Conservation (phyloP, 225 moss, liverwort and hornwort species). For the Polytrichum formosum region DNA sequence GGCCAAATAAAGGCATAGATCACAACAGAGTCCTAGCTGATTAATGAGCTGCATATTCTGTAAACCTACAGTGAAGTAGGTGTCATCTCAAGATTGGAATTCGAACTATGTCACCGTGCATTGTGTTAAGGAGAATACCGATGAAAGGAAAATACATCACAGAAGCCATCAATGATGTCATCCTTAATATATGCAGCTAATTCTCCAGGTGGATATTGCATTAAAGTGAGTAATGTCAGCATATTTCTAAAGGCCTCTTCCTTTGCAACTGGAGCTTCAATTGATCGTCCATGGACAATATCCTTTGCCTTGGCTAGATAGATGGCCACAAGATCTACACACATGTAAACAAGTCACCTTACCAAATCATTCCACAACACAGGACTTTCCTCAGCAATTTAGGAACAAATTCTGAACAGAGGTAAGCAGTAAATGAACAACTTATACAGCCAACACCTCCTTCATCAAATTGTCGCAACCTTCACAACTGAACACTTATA, state of each 20-base stretch:
- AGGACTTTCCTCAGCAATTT: no score
- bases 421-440: no score
- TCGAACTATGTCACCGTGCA: no score
- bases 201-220: constrained; percentile 86
- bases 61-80: no score
- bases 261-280: constrained; percentile 56
- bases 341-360: constrained; percentile 12
- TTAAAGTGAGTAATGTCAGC: constrained; percentile 65
- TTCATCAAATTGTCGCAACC: no score
- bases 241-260: constrained; percentile 88
- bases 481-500: no score
- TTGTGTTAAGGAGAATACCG: constrained; percentile 32
- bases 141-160: constrained; percentile 63
- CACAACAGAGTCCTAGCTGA: no score
- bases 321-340: constrained; percentile 77
- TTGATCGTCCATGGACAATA: constrained; percentile 39
- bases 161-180: constrained; percentile 63
- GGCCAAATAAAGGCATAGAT: no score
- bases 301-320: constrained; percentile 80
- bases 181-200: constrained; percentile 62
- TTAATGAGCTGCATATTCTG: no score
- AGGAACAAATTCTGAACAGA: no score
- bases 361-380: background rate
- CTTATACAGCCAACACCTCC: no score
- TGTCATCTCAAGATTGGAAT: no score